These are phyloP conservation scores for Fusarium stilboides DNA, from an alignment of 2,329 filamentous ascomycete genomes.

Conservation along the genomic window DNA sequence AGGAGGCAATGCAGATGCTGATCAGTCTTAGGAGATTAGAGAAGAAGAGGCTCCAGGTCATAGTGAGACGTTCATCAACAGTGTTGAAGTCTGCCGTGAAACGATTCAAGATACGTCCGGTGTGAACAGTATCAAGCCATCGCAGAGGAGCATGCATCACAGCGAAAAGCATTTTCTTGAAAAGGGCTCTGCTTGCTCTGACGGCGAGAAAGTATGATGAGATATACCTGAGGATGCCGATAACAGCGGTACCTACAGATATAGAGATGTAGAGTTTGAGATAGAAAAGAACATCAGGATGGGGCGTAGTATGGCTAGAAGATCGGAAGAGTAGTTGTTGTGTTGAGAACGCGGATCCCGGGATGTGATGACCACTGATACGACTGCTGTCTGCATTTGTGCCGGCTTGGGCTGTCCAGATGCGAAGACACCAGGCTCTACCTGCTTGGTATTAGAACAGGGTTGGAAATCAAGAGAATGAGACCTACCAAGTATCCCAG, in stretches of 20 bases:
- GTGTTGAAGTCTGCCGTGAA: conserved; percentile 83
- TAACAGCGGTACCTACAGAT: conserved; percentile 72
- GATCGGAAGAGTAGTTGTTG: conserved; percentile 61
- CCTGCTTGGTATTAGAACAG: too few relatives aligned
- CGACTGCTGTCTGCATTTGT: conserved; percentile 22
- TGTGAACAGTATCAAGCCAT: conserved; percentile 85
- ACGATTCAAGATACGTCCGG: conserved; percentile 81
- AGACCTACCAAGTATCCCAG: conserved; percentile 68
- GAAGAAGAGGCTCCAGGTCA: conserved; percentile 72
- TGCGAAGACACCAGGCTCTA: conserved; percentile 73
- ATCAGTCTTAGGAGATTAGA: conserved; percentile 72
- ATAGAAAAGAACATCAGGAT: conserved; percentile 70
- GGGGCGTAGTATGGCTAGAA: conserved; percentile 48
- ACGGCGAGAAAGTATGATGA: conserved; percentile 76
- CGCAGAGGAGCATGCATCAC: conserved; percentile 79
- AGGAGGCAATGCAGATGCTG: conserved; percentile 75
- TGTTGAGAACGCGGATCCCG: conserved; percentile 60
- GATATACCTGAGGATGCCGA: conserved; percentile 74
- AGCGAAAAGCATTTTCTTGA: conserved; percentile 74
- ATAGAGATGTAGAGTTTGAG: conserved; percentile 77
- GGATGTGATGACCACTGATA: conserved; percentile 50
- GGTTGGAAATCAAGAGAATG: conserved; percentile 68
- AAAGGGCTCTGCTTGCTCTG: conserved; percentile 75
- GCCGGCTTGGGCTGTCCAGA: conserved; percentile 66
- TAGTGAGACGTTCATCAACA: conserved; percentile 76